A percentile compares a stretch with the other conserved stretches of the same genome.
These are phyloP conservation scores for Capsella rubella DNA, from an alignment of 441 rosid species.

Conservation along the genomic window DNA sequence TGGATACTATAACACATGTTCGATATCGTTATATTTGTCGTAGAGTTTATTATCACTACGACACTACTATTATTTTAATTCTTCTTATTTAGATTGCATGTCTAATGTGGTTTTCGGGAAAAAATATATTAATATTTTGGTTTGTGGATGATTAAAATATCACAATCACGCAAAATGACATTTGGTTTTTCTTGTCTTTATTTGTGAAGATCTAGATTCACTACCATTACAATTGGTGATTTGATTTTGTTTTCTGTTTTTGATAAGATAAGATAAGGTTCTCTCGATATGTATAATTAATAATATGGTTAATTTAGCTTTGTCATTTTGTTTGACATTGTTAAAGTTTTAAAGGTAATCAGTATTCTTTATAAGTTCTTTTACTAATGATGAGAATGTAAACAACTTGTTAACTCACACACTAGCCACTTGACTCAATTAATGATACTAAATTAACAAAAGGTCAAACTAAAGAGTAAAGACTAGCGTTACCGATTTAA, in stretches of 20 bases:
- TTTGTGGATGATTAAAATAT: not conserved
- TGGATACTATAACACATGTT: too few species aligned
- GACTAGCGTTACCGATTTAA: not conserved
- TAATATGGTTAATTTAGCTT: conserved; percentile 4
- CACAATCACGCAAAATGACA: conserved; percentile 21
- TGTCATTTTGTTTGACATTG: conserved; percentile 33
- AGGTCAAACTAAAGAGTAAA: not conserved
- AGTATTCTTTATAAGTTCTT: not conserved
- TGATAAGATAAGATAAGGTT: conserved; percentile 41
- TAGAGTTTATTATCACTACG: not conserved
- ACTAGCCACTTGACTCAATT: not conserved
- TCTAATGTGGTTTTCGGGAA: not conserved
- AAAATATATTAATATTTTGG: not conserved
- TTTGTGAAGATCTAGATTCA: conserved; percentile 1
- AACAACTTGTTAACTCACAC: not conserved
- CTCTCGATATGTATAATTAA: not conserved
- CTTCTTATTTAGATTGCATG: not conserved
- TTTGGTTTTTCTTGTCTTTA: conserved; percentile 7
- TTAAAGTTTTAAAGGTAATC: not conserved
- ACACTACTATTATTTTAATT: not conserved
- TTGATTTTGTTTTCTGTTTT: not conserved
- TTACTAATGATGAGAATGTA: not conserved
- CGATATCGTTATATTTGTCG: not conserved
- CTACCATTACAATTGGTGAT: conserved; percentile 22
- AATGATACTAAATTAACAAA: not conserved